Conservation (phyloP, 805 yeast genomes). For the Saturnispora diversa region DNA sequence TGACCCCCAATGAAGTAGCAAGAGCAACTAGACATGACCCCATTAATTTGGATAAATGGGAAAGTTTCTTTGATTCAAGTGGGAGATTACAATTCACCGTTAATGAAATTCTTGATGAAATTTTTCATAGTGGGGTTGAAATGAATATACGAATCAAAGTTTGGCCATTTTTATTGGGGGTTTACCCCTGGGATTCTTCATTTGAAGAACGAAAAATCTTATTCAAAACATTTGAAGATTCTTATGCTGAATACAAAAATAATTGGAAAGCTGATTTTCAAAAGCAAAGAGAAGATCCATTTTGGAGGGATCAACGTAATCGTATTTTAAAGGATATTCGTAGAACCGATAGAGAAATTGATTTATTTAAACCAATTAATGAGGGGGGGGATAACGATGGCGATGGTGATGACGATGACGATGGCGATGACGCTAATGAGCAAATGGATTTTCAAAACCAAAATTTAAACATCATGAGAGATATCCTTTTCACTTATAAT, state of each 20-base stretch:
- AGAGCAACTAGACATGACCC: constrained; percentile 59
- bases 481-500: constrained; percentile 78
- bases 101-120: constrained; percentile 68
- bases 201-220: constrained; percentile 57
- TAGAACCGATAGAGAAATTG: constrained; percentile 77
- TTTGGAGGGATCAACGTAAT: constrained; percentile 83
- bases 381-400: constrained; percentile 28
- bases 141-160: constrained; percentile 57
- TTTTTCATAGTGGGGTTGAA: constrained; percentile 84
- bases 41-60: constrained; percentile 72
- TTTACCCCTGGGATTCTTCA: constrained; percentile 85
- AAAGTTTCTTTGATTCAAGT: constrained; percentile 65
- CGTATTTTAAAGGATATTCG: constrained; percentile 91
- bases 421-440: constrained; percentile 44
- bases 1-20: constrained; percentile 53
- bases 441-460: constrained; percentile 67
- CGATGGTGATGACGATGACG: constrained; percentile 28
- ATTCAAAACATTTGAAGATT: constrained; percentile 43
- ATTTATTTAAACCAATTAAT: constrained; percentile 40
- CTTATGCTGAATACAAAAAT: constrained; percentile 46
- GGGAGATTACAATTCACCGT: constrained; percentile 72
- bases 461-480: constrained; percentile 63
- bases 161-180: constrained; percentile 79
- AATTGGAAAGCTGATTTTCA: constrained; percentile 63
- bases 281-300: constrained; percentile 45